Evolutionary conservation across 163 green algal genomes (phyloP), one percentile per base, ranked within the genome.

Genomic region (Chlamydomonas reinhardtii): DNA sequence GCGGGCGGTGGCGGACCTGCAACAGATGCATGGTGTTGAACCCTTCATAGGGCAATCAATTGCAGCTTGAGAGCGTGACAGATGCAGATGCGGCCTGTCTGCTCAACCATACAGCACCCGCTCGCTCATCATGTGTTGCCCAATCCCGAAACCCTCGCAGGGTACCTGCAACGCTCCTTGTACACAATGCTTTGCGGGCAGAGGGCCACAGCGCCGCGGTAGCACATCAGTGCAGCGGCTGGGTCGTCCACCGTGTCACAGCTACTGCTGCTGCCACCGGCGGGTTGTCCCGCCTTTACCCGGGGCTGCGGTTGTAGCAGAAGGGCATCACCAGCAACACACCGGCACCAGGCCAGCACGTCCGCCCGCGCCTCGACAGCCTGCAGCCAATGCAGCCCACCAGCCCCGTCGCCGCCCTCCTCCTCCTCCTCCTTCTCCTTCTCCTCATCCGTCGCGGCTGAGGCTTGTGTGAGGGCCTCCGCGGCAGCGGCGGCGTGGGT

Each of bases 331-430:
- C 79, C 79, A 27, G 66, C 66, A 16, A 62, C 31, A 52, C 79
- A 85, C 52, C 79, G 68, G 48, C 79, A 78, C 68, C 68, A 77
- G 32, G 79, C 79, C 25, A 85, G 32, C 19, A 43, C 22, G 52
- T 85, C 79, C 25, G 77, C 2, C 37, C 61, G 22, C 48, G 32
- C 69, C 79, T 85, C 73, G 15, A 24, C 64, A 17, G 27, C 64
- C 29, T 22, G 27, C 17, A 65, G 20, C 59, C 59, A 65, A 2
- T 14, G 22, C 59, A 65, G 24, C 3, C 20, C 22, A 22, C 22
- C 59, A n/a, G 4, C 2, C 59, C 59, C 22, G 59, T 12, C 27
- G 62, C 12, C 62, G 27, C 62, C 19, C 1, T 24, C 61, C 19
- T 17, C 25, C 22, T 29, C 25, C 62, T 76, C 31, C 19, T 59